Percentiles rank a stretch among this genome's conserved stretches.
These are phyloP conservation scores for Erythrophleum ivorense DNA, from an alignment of 331 rosid species.

Conservation along the genomic window DNA sequence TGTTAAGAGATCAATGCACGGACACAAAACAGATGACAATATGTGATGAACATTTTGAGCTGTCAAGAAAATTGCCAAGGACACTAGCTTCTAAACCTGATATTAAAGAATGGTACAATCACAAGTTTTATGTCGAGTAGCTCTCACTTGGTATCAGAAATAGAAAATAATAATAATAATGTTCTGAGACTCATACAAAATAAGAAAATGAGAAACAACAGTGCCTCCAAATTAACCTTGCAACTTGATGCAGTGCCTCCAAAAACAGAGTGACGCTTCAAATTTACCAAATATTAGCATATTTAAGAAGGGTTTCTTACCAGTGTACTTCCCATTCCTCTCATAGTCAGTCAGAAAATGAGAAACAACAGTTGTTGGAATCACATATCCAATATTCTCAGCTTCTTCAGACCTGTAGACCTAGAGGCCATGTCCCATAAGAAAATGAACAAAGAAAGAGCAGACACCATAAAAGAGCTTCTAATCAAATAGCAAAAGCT, in stretches of 20 bases:
- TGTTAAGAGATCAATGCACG: neutral
- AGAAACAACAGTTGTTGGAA: conserved; percentile 94
- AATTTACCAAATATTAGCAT: conserved; percentile 37
- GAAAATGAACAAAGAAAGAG: conserved; percentile 37
- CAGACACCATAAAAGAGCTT: conserved; percentile 9
- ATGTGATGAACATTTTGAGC: neutral
- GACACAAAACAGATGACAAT: conserved; percentile 27
- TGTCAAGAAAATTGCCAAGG: conserved; percentile 34
- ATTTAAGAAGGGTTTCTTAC: conserved; percentile 57
- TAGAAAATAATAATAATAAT: neutral
- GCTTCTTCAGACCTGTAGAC: conserved; percentile 98
- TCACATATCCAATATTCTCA: conserved; percentile 98
- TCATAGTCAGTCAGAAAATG: conserved; percentile 92
- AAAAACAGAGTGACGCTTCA: conserved; percentile 26
- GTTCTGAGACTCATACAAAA: conserved; percentile 29
- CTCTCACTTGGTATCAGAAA: conserved; percentile 7
- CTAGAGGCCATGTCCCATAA: conserved; percentile 71
- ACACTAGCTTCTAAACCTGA: conserved; percentile 20
- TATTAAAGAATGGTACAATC: conserved; percentile 4
- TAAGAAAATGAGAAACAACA: neutral
- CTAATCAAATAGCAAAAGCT: conserved; percentile 26
- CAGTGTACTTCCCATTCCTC: conserved; percentile 88
- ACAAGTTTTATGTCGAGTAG: conserved; percentile 23
- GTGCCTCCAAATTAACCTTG: conserved; percentile 7
- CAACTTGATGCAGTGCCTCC: conserved; percentile 26